Conservation (phyloP, 345 rosid genomes). For the Murraya paniculata region DNA sequence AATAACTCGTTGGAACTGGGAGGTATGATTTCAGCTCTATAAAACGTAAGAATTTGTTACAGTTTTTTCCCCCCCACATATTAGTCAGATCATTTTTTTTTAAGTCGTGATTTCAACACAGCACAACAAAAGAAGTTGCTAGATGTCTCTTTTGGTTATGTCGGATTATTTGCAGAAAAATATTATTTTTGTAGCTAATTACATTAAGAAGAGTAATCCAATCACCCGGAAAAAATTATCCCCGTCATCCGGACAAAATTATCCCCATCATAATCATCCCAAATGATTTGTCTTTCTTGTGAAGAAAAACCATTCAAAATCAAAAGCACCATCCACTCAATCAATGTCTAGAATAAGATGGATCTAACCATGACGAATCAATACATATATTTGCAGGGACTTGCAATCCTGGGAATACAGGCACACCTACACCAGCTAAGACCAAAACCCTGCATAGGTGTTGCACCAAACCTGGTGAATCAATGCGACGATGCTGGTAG, state of each 20-base stretch:
- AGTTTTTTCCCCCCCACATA: no score
- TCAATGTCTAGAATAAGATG: no score
- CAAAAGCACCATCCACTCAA: no score
- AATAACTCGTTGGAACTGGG: no score
- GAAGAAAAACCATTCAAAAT: no score
- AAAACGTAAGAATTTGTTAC: neutral
- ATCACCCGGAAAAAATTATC: no score
- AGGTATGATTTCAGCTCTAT: neutral
- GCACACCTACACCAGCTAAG: conserved; percentile 47
- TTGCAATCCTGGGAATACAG: conserved; percentile 40
- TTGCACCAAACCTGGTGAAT: conserved; percentile 19
- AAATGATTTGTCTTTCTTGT: no score
- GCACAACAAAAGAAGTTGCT: neutral
- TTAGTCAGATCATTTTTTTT: no score
- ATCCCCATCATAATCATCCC: no score
- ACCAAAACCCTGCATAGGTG: conserved; percentile 51
- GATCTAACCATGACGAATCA: no score
- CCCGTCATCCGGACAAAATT: no score
- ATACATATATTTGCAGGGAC: conserved; percentile 35
- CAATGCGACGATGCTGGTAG: conserved; percentile 37
- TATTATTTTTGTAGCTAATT: neutral
- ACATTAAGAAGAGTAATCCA: no score
- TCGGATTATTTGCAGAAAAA: neutral
- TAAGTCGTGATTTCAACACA: neutral
- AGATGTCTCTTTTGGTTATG: neutral